Percentiles rank a stretch among this genome's conserved stretches.
Evolutionary conservation across 371 early-diverging fungal genomes (phyloP).

Genomic region (Saksenaea oblongispora): DNA sequence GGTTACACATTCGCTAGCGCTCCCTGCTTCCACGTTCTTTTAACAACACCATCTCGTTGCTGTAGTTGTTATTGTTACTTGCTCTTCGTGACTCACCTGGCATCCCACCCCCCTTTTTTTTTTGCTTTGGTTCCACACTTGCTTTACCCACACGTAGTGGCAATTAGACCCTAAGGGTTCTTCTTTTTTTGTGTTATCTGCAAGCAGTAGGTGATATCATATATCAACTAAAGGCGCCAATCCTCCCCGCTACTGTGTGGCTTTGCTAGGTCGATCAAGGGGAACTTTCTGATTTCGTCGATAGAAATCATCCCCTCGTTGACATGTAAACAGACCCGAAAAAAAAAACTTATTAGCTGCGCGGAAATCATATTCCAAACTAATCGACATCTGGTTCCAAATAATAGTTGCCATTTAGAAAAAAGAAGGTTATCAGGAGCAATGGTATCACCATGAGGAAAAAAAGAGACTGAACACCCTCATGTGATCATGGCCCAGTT

Average conservation of each 20-base stretch:
- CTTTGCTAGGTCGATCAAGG: background rate
- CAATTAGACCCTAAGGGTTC: conserved; percentile 1
- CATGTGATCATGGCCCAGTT: no score
- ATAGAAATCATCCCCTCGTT: background rate
- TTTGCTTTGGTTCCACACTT: background rate
- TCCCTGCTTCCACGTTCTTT: background rate
- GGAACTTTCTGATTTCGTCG: background rate
- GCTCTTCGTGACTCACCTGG: background rate
- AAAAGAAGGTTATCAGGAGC: no score
- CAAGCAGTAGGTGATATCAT: background rate
- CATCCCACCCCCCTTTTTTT: background rate
- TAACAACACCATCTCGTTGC: conserved; percentile 1
- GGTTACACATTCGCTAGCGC: background rate
- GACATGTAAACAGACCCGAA: background rate
- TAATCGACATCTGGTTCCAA: background rate
- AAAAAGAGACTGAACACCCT: no score
- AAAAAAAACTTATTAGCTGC: background rate
- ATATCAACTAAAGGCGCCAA: background rate
- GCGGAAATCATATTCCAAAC: background rate
- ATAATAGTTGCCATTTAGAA: background rate
- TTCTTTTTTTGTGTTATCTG: background rate
- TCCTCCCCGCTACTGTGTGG: background rate
- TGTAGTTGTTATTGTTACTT: background rate
- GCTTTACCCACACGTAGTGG: background rate
- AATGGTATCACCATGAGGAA: no score